Evolutionary conservation across 2,329 filamentous ascomycete genomes (phyloP).

Genomic region (Macrophomina pseudophaseolina): DNA sequence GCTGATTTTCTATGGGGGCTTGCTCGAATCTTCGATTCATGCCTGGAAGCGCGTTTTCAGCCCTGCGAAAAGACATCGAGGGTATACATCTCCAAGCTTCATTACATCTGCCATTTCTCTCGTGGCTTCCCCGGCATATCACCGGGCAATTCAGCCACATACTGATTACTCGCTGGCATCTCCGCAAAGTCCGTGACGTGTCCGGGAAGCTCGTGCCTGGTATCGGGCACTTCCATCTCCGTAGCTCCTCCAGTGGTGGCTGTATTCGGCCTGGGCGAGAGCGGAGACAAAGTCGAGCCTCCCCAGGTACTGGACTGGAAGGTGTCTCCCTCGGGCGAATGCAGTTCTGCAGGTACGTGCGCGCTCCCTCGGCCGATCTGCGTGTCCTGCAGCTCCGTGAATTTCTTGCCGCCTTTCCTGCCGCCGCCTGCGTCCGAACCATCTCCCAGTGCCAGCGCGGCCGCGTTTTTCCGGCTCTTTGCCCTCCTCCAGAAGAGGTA

Average conservation of each 20-base stretch:
- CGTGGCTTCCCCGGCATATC: background rate
- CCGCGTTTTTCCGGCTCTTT: background rate
- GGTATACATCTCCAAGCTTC: background rate
- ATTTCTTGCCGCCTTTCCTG: background rate
- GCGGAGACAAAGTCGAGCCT: background rate
- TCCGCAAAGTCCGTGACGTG: slow-evolving; percentile 13
- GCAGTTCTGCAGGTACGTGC: background rate
- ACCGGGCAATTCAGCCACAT: background rate
- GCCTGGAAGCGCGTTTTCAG: too few relatives aligned
- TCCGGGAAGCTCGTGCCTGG: background rate
- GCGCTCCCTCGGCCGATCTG: background rate
- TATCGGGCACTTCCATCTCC: slow-evolving; percentile 10
- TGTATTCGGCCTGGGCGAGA: background rate
- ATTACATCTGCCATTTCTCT: background rate
- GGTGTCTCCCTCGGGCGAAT: background rate
- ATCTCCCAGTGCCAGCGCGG: too few relatives aligned
- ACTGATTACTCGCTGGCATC: slow-evolving; percentile 13
- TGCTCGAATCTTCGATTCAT: too few relatives aligned
- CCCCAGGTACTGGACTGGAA: slow-evolving; percentile 5
- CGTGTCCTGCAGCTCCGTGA: slow-evolving; percentile 7
- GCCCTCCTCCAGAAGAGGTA: background rate
- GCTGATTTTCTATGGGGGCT: too few relatives aligned
- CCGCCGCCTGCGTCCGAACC: background rate
- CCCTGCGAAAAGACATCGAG: background rate
- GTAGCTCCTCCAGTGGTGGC: background rate